phyloP scores from a whole-genome alignment of 805 yeast species.

The Spencermartinsiella europaea region DNA sequence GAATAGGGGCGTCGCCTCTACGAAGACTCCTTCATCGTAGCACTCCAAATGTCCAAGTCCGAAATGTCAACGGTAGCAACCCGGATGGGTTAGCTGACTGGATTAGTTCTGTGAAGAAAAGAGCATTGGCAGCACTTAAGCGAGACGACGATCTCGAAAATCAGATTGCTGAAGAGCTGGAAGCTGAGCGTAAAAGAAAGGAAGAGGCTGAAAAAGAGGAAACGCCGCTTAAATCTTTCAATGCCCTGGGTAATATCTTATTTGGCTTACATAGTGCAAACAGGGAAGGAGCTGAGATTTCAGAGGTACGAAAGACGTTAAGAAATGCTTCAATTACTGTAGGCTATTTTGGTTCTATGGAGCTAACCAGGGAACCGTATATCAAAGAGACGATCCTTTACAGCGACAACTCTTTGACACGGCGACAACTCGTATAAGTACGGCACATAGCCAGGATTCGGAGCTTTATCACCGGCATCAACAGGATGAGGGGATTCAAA shows the following conservation, averaged over 20 bases:
- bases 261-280: not conserved
- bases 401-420: not conserved
- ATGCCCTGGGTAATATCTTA: not conserved
- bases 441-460: no score
- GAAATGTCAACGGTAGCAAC: not conserved
- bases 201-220: not conserved
- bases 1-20: not conserved
- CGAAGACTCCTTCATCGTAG: not conserved
- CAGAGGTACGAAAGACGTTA: no score
- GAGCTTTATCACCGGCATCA: not conserved
- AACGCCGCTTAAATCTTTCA: not conserved
- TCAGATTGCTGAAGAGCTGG: not conserved
- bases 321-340: no score
- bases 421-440: no score
- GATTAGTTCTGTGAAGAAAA: not conserved
- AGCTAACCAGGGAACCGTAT: no score
- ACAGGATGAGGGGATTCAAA: not conserved
- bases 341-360: no score
- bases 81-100: not conserved
- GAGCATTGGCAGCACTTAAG: not conserved
- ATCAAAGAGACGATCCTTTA: not conserved
- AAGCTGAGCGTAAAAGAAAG: not conserved
- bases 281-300: no score
- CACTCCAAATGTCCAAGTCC: not conserved
- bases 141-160: not conserved